Conservation (phyloP, 805 yeast genomes). For the Kazachstania psychrophila region DNA sequence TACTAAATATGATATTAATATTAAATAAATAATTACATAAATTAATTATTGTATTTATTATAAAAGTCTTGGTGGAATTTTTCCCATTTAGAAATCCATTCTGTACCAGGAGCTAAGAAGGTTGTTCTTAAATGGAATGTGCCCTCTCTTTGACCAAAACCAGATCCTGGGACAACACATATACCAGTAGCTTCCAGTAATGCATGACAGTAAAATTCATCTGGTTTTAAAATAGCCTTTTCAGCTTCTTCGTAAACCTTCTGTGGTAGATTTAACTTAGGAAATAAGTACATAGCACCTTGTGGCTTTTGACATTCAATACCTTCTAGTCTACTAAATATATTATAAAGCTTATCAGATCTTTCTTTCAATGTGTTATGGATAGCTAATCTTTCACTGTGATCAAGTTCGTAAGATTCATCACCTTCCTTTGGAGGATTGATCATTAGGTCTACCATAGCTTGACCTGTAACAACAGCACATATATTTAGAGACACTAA, state of each 20-base stretch:
- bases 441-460: constrained; percentile 81
- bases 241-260: constrained; percentile 55
- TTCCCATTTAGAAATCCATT: constrained; percentile 75
- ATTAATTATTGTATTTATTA: constrained; percentile 36
- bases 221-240: constrained; percentile 49
- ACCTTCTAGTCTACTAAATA: constrained; percentile 71
- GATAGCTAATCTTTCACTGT: constrained; percentile 52
- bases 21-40: background rate
- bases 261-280: constrained; percentile 58
- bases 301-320: constrained; percentile 79
- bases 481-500: constrained; percentile 87
- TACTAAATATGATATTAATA: background rate
- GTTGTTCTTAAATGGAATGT: constrained; percentile 93
- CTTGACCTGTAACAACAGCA: constrained; percentile 93
- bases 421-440: constrained; percentile 83
- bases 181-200: constrained; percentile 83
- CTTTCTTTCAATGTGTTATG: constrained; percentile 54
- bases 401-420: constrained; percentile 59
- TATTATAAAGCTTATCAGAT: constrained; percentile 54
- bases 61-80: constrained; percentile 70
- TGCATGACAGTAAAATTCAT: constrained; percentile 80
- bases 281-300: constrained; percentile 98
- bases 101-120: constrained; percentile 88
- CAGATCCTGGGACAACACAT: constrained; percentile 95
- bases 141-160: constrained; percentile 86